Evolutionary conservation across 805 yeast genomes (phyloP), one percentile per base, ranked within the genome.

Genomic region (Wickerhamiella domercqiae): DNA sequence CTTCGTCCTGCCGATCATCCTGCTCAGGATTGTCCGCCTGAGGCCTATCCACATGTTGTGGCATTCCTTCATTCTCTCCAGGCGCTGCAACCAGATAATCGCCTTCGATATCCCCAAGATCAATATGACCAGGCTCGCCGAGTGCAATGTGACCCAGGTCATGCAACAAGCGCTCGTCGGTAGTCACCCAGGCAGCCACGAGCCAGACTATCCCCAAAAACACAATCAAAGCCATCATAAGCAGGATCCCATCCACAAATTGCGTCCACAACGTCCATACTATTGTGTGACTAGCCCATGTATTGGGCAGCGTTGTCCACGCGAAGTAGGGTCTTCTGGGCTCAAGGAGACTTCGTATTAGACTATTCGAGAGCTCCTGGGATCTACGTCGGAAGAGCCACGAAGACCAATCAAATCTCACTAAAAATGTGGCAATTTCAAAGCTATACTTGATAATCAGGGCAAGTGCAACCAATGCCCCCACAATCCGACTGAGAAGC

Each of bases 281-380:
- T 14, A 41, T 29, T 21, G 45, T 11, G 17, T 35, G 34, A 21
- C 41, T 25, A 13, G 43, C 29, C 39, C 21, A 42, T 35, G 31
- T 56, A 24, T 9, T 9, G 26, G 11, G 11, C 26, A 24, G 13
- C 9, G 9, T 9, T 28, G 29, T 34, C 36, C 5, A 47, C 38
- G 39, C 50, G 39, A 21, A 47, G 17, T 21, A 42, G 37, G 40
- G 47, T 43, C 14, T 43, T 44, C 39, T 34, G 13, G 54, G 42
- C 14, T 54, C 37, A 1, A 13, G 11, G 26, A 24, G 9, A 9
- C 26, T 9, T 9, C 41, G 36, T 13, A 41, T 32, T 7, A 49
- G 19, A n/a, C 22, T 4, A 49, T 54, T 6, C 49, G 45, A 29
- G 48, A 33, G 11, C 53, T 55, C 37, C 19, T 7, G 24, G 6